These are phyloP conservation scores for Talaromyces trachyspermus DNA, from an alignment of 495 filamentous ascomycete species.

Conservation along the genomic window DNA sequence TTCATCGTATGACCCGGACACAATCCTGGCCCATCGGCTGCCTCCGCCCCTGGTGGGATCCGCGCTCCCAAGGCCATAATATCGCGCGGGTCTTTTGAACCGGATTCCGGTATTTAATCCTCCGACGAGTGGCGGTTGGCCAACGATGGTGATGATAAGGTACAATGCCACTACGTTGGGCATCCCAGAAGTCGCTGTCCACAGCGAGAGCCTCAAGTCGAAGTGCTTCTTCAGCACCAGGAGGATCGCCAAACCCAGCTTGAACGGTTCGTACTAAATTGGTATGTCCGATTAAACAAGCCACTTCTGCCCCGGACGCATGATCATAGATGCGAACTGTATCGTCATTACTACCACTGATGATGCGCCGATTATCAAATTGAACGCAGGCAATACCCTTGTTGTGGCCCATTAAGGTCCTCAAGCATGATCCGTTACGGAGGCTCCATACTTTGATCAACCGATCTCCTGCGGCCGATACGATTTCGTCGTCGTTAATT, in stretches of 20 bases:
- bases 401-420: slow-evolving; percentile 75
- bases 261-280: slow-evolving; percentile 91
- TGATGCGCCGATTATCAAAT: slow-evolving; percentile 92
- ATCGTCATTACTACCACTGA: slow-evolving; percentile 91
- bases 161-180: slow-evolving; percentile 53
- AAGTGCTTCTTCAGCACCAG: slow-evolving; percentile 65
- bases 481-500: slow-evolving; percentile 76
- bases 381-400: slow-evolving; percentile 98
- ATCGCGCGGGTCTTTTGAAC: slow-evolving; percentile 66
- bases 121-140: slow-evolving; percentile 37
- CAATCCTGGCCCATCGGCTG: slow-evolving; percentile 76
- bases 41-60: slow-evolving; percentile 86
- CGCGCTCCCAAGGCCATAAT: slow-evolving; percentile 72
- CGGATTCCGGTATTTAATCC: slow-evolving; percentile 55
- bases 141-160: slow-evolving; percentile 20
- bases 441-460: slow-evolving; percentile 92
- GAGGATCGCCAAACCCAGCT: slow-evolving; percentile 84
- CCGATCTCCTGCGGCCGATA: slow-evolving; percentile 90
- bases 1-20: slow-evolving; percentile 94
- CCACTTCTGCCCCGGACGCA: slow-evolving; percentile 75
- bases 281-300: slow-evolving; percentile 69
- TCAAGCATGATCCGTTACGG: slow-evolving; percentile 62
- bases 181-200: slow-evolving; percentile 64
- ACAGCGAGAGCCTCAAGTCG: slow-evolving; percentile 63
- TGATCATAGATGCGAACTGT: slow-evolving; percentile 92